Base-by-base conservation (phyloP, 306 rosid species). In the Carpinus viminea region DNA sequence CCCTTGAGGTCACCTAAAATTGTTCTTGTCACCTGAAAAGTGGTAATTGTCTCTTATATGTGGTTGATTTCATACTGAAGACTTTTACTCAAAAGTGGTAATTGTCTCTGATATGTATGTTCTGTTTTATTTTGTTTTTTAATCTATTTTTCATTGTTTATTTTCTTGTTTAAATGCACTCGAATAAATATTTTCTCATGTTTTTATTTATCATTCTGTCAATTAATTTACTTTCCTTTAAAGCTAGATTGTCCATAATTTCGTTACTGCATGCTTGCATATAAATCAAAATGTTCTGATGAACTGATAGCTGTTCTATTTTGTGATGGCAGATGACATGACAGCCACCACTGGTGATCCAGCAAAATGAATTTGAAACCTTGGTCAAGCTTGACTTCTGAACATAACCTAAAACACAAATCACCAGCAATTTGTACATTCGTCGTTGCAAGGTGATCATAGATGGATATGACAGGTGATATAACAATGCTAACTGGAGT, bases 391-490 rank as follows among this genome's bases (percentile, higher is more conserved):
- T 84, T 72, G 47, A 61, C 72, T 64, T 75, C 82, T 77, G 84
- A 83, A 78, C 84, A 78, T 83, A 71, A 60, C 76, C 16, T 11
- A 52, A 74, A 76, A 78, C 72, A 73, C 53, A 78, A 80, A 73
- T 56, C 82, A 60, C 84, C 68, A 47, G 84, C 85, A 86, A 61
- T 82, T 82, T 93, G 94, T 89, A 92, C 89, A 88, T 89, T 86
- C 86, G 73, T 86, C 82, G 38, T 76, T 84, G 81, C 79, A 83
- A 65, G 87, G 85, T 78, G 88, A 81, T 84, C 85, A 50, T 82
- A 75, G 87, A 74, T 79, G 62, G 68, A 81, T 73, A 81, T 82
- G 89, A 87, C 83, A 77, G 90, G 85, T 81, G 90, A 83, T 78
- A 85, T 81, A 85, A 87, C 80, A 83, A 57, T 83, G 65, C 85